Conservation (phyloP, 495 filamentous ascomycete genomes). For the Tuber melanosporum region DNA sequence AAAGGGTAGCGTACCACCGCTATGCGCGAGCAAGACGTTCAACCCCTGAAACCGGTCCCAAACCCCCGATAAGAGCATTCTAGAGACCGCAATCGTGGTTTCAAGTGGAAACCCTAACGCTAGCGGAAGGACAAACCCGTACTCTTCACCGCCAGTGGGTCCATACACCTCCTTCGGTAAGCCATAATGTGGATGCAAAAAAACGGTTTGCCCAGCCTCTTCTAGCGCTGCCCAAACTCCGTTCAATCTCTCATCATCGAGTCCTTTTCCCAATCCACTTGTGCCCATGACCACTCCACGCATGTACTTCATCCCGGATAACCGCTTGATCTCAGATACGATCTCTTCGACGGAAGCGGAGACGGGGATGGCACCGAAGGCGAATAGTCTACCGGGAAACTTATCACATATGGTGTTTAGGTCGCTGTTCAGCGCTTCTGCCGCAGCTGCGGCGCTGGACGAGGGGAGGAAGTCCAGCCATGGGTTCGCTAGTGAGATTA, state of each 20-base stretch:
- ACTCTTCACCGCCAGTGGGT: constrained; percentile 54
- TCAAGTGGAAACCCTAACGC: constrained; percentile 88
- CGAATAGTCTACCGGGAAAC: constrained; percentile 60
- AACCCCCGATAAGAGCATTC: constrained; percentile 78
- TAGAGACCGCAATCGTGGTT: constrained; percentile 81
- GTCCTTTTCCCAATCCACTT: constrained; percentile 67
- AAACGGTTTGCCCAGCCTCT: constrained; percentile 58
- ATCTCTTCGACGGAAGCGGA: constrained; percentile 58
- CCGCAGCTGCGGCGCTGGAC: constrained; percentile 55
- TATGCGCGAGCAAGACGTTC: constrained; percentile 74
- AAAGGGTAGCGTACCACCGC: constrained; percentile 82
- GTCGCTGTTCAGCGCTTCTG: constrained; percentile 66
- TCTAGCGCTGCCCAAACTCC: constrained; percentile 65
- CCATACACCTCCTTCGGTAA: constrained; percentile 75
- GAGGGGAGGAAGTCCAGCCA: constrained; percentile 83
- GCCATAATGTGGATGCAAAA: constrained; percentile 92
- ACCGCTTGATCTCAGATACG: constrained; percentile 57
- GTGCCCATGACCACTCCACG: constrained; percentile 85
- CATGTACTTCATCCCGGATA: constrained; percentile 59
- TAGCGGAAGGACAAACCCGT: constrained; percentile 83
- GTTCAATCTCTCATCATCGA: constrained; percentile 70
- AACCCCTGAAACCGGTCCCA: constrained; percentile 72
- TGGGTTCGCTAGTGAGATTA: constrained; percentile 87
- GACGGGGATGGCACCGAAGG: constrained; percentile 75
- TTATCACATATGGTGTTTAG: constrained; percentile 60